Percentiles rank a stretch among this genome's conserved stretches.
phyloP scores from a whole-genome alignment of 495 filamentous ascomycete species.

The Apiosordaria backusii region DNA sequence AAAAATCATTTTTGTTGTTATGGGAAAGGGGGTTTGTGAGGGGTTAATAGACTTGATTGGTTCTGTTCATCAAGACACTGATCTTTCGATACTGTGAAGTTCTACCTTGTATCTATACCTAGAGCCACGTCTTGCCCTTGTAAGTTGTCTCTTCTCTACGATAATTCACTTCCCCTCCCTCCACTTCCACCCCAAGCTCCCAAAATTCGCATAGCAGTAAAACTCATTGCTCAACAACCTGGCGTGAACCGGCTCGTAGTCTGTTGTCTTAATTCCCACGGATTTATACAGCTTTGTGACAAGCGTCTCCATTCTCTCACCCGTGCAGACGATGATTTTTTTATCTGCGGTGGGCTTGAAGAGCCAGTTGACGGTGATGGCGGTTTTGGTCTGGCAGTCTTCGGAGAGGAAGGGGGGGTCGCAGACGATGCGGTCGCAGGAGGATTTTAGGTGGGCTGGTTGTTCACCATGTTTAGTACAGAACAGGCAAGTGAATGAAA shows the following conservation, averaged over 20 bases:
- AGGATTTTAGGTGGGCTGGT: slow-evolving; percentile 55
- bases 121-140: slow-evolving; percentile 2
- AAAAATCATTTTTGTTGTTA: not conserved
- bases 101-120: too few species aligned
- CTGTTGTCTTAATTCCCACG: slow-evolving; percentile 52
- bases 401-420: slow-evolving; percentile 77
- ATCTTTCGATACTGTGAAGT: too few species aligned
- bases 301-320: slow-evolving; percentile 61
- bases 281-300: slow-evolving; percentile 50
- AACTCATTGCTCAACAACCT: slow-evolving; percentile 75
- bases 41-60: not conserved
- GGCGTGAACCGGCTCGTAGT: slow-evolving; percentile 59
- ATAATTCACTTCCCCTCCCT: slow-evolving; percentile 18
- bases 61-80: too few species aligned
- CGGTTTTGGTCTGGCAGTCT: slow-evolving; percentile 80
- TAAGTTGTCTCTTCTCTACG: not conserved
- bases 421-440: slow-evolving; percentile 62
- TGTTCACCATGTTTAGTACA: not conserved
- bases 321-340: slow-evolving; percentile 64
- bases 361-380: slow-evolving; percentile 70
- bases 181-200: slow-evolving; percentile 54
- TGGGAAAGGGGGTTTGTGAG: not conserved
- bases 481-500: not conserved
- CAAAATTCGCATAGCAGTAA: slow-evolving; percentile 71
- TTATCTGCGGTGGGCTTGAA: slow-evolving; percentile 33